Conservation (phyloP, 2,329 filamentous ascomycete species). For the Exophiala oligosperma region DNA sequence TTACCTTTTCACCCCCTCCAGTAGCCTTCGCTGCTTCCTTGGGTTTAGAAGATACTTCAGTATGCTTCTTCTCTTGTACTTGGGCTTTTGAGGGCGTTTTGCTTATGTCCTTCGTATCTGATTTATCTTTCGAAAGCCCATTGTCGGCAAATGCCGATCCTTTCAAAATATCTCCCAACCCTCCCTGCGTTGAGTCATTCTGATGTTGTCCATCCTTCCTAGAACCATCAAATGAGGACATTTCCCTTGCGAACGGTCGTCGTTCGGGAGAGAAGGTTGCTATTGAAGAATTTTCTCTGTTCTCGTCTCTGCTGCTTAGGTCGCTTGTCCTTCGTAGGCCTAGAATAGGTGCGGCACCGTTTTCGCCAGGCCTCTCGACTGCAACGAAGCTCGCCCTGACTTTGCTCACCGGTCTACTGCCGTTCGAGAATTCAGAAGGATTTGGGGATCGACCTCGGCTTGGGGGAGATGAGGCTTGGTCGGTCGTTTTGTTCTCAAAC, state of each 20-base stretch:
- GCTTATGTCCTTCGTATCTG: slow-evolving; percentile 10
- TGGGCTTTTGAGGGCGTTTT: slow-evolving; percentile 15
- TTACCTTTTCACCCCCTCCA: slow-evolving; percentile 18
- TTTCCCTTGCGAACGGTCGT: slow-evolving; percentile 36
- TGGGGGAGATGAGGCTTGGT: slow-evolving; percentile 59
- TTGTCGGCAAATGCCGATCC: slow-evolving; percentile 33
- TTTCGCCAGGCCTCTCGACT: slow-evolving; percentile 56
- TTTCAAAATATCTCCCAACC: slow-evolving; percentile 33
- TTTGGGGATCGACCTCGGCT: slow-evolving; percentile 70
- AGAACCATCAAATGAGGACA: slow-evolving; percentile 24
- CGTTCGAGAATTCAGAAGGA: slow-evolving; percentile 41
- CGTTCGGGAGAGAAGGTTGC: slow-evolving; percentile 9
- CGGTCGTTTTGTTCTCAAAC: slow-evolving; percentile 72
- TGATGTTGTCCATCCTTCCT: neutral
- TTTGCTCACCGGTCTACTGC: slow-evolving; percentile 67
- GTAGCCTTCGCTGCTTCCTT: slow-evolving; percentile 18
- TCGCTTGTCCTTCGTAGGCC: slow-evolving; percentile 44
- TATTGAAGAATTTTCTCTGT: slow-evolving; percentile 26
- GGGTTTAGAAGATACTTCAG: slow-evolving; percentile 14
- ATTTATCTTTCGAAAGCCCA: slow-evolving; percentile 11
- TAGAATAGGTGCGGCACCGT: slow-evolving; percentile 37
- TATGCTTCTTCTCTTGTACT: slow-evolving; percentile 13
- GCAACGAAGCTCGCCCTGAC: slow-evolving; percentile 74
- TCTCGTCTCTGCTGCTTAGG: slow-evolving; percentile 30
- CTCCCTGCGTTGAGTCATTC: slow-evolving; percentile 10